Conservation (phyloP, 1,284 basidiomycete genomes). For the Ceratobasidium papillatum region DNA sequence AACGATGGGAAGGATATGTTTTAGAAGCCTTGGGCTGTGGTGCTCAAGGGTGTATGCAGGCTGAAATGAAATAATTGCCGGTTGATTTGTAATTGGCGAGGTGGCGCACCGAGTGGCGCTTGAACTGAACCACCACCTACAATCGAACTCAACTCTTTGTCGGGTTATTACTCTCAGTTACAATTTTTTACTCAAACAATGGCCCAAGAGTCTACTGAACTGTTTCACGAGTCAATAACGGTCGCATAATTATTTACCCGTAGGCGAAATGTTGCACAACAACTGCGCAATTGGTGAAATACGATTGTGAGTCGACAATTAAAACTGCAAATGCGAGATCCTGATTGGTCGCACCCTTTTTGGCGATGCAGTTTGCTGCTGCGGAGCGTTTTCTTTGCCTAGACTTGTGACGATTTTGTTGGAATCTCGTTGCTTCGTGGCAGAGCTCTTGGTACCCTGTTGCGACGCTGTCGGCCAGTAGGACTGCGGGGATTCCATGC, state of each 20-base stretch:
- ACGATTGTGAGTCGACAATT: neutral
- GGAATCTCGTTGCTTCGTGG: neutral
- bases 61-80: no score
- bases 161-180: no score
- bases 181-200: no score
- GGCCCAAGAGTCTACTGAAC: no score
- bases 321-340: neutral
- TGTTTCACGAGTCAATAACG: neutral
- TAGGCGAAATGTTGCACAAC: neutral
- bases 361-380: neutral
- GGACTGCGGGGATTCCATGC: slow-evolving; percentile 14
- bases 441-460: neutral
- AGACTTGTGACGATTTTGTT: neutral
- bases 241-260: neutral
- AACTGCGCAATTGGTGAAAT: neutral
- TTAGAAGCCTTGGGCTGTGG: neutral
- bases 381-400: neutral
- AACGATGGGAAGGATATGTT: slow-evolving; percentile 18
- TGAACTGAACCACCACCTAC: no score
- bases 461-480: neutral
- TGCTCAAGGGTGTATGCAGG: no score
- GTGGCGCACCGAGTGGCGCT: no score
- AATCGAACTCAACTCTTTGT: no score
- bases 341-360: neutral
- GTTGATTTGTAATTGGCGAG: no score